A percentile compares a stretch with the other conserved stretches of the same genome.
phyloP scores from a whole-genome alignment of 345 rosid species.

The Eutrema japonicum region DNA sequence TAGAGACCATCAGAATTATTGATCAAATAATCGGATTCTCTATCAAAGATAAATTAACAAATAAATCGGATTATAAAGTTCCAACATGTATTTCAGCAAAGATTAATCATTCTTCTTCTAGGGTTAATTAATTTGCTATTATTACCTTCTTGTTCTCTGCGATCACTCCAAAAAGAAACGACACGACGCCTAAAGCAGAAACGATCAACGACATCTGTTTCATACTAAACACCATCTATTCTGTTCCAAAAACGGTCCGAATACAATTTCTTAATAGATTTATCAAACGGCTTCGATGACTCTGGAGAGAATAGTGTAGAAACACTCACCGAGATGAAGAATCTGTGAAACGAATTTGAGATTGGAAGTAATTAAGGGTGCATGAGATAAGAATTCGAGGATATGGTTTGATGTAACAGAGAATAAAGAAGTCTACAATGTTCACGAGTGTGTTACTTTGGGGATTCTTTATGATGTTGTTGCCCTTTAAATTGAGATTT shows the following conservation, averaged over 20 bases:
- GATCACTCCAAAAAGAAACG: conserved; percentile 65
- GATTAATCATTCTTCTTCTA: background rate
- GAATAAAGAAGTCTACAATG: background rate
- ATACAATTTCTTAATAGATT: background rate
- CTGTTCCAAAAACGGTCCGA: background rate
- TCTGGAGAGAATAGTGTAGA: background rate
- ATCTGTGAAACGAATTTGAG: background rate
- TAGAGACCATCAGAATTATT: too few species aligned
- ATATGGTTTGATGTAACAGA: conserved; percentile 11
- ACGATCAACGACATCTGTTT: conserved; percentile 62
- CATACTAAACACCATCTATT: conserved; percentile 59
- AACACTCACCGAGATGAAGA: background rate
- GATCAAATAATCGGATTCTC: too few species aligned
- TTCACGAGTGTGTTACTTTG: background rate
- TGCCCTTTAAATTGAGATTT: background rate
- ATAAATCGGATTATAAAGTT: background rate
- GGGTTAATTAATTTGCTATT: too few species aligned
- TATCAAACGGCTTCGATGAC: background rate
- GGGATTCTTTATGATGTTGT: background rate
- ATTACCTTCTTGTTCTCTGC: conserved; percentile 83
- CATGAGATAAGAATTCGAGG: background rate
- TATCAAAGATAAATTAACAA: too few species aligned
- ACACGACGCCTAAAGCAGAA: conserved; percentile 56
- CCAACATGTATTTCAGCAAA: background rate
- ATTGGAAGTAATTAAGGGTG: background rate